A percentile compares a stretch with the other conserved stretches of the same genome.
These are phyloP conservation scores for Biancaea sappan DNA, from an alignment of 306 rosid species.

Conservation along the genomic window DNA sequence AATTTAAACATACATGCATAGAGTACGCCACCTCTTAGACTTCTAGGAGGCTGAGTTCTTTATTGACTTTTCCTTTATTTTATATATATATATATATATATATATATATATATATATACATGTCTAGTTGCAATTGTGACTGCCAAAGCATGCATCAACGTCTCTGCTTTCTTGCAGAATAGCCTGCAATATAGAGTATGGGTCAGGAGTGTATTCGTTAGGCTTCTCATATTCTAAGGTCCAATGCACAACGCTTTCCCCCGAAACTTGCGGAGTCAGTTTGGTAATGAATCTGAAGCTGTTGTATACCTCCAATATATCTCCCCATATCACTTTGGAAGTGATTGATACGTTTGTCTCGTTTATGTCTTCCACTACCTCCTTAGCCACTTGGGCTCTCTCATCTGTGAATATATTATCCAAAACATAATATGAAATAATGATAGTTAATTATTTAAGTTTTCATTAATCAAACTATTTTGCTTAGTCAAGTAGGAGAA, in stretches of 20 bases:
- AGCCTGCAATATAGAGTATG: neutral
- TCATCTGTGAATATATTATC: neutral
- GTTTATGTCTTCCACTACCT: neutral
- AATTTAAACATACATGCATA: no score
- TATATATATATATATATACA: no score
- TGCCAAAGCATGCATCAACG: neutral
- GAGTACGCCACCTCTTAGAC: no score
- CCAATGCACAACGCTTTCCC: neutral
- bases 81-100: no score
- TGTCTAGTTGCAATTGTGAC: neutral
- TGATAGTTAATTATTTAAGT: no score
- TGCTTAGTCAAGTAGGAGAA: no score
- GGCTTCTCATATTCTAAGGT: neutral
- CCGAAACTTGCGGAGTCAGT: neutral
- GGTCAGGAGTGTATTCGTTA: neutral
- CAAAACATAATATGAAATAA: no score
- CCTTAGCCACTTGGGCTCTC: neutral
- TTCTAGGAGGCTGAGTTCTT: no score
- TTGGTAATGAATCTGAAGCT: neutral
- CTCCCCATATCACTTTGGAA: neutral
- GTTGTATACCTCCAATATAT: neutral
- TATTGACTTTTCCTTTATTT: no score
- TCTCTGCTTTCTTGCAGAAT: neutral
- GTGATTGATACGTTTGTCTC: neutral
- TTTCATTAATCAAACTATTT: no score